Percentiles rank a stretch among this genome's conserved stretches.
Evolutionary conservation across 2,329 filamentous ascomycete species (phyloP).

Genomic region (Helotiales sp.): DNA sequence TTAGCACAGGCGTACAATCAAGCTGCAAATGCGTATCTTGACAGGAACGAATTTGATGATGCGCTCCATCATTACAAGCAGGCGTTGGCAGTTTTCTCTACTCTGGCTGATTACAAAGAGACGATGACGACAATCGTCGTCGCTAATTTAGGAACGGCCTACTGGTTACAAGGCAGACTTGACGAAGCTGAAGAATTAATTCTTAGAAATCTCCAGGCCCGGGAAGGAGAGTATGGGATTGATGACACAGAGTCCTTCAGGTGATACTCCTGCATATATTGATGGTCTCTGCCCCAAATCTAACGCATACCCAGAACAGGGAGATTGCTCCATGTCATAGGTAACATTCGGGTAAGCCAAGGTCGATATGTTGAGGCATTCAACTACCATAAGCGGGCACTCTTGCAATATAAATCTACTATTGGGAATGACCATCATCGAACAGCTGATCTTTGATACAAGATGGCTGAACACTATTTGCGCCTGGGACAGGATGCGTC

Average conservation of each 20-base stretch:
- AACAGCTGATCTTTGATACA: constrained; percentile 26
- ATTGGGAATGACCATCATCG: constrained; percentile 31
- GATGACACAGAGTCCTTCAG: constrained; percentile 4
- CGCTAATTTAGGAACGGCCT: neutral
- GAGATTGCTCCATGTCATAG: constrained; percentile 10
- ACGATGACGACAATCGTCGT: neutral
- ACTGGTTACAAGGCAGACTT: constrained; percentile 1
- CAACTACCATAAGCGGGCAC: constrained; percentile 25
- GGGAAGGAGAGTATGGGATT: neutral
- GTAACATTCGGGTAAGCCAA: constrained; percentile 17
- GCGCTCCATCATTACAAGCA: neutral
- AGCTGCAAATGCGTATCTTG: too few relatives aligned
- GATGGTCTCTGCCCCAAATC: neutral
- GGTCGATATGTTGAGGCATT: constrained; percentile 23
- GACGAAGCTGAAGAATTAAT: neutral
- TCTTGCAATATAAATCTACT: constrained; percentile 25
- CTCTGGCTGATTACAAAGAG: neutral
- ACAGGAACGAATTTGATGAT: too few relatives aligned
- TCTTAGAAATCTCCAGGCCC: neutral
- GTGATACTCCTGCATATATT: neutral
- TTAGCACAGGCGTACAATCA: too few relatives aligned
- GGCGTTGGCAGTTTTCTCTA: neutral
- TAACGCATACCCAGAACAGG: constrained; percentile 9
- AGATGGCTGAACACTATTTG: constrained; percentile 30
- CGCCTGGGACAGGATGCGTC: constrained; percentile 5